phyloP scores from a whole-genome alignment of 2,329 filamentous ascomycete species.

The Endocalyx cinctus region DNA sequence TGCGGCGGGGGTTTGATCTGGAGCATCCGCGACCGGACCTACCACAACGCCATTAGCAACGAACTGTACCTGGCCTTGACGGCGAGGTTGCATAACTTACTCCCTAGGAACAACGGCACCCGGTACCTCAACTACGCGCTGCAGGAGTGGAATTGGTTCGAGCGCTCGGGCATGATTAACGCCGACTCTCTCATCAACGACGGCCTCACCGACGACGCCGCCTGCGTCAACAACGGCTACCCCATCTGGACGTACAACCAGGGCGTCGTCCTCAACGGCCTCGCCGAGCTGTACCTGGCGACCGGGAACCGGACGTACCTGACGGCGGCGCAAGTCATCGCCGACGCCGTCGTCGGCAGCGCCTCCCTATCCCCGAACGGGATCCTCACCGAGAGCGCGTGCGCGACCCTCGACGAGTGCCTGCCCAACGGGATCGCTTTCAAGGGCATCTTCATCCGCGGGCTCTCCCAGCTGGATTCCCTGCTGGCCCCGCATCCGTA shows the following conservation, averaged over 20 bases:
- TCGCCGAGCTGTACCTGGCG: conserved; percentile 47
- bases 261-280: conserved; percentile 54
- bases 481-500: conserved; percentile 39
- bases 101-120: conserved; percentile 28
- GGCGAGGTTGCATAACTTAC: conserved; percentile 38
- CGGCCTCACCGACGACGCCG: conserved; percentile 30
- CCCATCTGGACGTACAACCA: conserved; percentile 48
- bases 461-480: conserved; percentile 46
- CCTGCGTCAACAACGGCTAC: conserved; percentile 25
- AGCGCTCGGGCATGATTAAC: conserved; percentile 35
- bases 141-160: conserved; percentile 40
- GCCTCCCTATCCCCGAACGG: conserved; percentile 29
- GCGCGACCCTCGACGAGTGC: conserved; percentile 27
- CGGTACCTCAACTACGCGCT: conserved; percentile 36
- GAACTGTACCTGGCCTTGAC: conserved; percentile 42
- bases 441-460: conserved; percentile 59
- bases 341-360: conserved; percentile 28
- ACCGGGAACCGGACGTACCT: conserved; percentile 21
- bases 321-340: conserved; percentile 18
- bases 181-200: conserved; percentile 35
- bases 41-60: conserved; percentile 41
- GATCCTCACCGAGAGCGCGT: conserved; percentile 39
- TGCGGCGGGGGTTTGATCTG: conserved; percentile 40
- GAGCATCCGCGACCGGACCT: conserved; percentile 36
- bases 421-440: conserved; percentile 44